phyloP scores from a whole-genome alignment of 495 filamentous ascomycete species.

The Daldinia grandis region DNA sequence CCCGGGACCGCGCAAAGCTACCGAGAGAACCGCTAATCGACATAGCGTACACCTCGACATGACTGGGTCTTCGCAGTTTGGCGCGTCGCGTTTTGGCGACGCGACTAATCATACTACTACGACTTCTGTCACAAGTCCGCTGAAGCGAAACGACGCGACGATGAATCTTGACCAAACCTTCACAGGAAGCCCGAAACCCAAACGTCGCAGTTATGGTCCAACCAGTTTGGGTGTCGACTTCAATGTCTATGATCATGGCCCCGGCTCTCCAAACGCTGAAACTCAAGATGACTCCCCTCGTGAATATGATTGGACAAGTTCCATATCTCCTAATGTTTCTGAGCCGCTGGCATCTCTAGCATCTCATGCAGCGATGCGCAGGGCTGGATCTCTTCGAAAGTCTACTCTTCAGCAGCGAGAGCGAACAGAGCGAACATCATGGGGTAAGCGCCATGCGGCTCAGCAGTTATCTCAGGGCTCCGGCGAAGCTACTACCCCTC shows the following conservation, averaged over 20 bases:
- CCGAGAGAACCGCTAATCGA: slow-evolving; percentile 53
- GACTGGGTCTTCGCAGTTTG: slow-evolving; percentile 57
- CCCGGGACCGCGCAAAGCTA: slow-evolving; percentile 52
- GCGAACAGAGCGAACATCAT: slow-evolving; percentile 68
- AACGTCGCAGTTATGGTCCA: slow-evolving; percentile 81
- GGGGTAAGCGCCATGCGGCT: slow-evolving; percentile 60
- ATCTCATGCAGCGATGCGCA: slow-evolving; percentile 51
- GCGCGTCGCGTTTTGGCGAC: slow-evolving; percentile 57
- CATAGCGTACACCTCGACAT: slow-evolving; percentile 60
- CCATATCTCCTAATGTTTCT: slow-evolving; percentile 39
- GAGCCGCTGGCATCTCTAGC: slow-evolving; percentile 45
- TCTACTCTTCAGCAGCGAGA: slow-evolving; percentile 89
- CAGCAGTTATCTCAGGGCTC: slow-evolving; percentile 55
- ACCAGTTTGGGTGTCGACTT: slow-evolving; percentile 66
- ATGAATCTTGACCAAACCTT: slow-evolving; percentile 83
- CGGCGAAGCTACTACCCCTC: slow-evolving; percentile 59
- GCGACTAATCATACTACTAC: slow-evolving; percentile 46
- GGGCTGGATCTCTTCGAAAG: slow-evolving; percentile 77
- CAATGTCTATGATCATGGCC: slow-evolving; percentile 73
- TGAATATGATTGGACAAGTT: slow-evolving; percentile 55
- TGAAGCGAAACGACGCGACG: slow-evolving; percentile 90
- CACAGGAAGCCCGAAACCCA: slow-evolving; percentile 84
- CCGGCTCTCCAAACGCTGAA: slow-evolving; percentile 51
- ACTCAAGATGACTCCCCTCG: slow-evolving; percentile 56
- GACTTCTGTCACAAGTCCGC: slow-evolving; percentile 75